Evolutionary conservation across 2,329 filamentous ascomycete genomes (phyloP).

Genomic region (Cordyceps cateniannulata): DNA sequence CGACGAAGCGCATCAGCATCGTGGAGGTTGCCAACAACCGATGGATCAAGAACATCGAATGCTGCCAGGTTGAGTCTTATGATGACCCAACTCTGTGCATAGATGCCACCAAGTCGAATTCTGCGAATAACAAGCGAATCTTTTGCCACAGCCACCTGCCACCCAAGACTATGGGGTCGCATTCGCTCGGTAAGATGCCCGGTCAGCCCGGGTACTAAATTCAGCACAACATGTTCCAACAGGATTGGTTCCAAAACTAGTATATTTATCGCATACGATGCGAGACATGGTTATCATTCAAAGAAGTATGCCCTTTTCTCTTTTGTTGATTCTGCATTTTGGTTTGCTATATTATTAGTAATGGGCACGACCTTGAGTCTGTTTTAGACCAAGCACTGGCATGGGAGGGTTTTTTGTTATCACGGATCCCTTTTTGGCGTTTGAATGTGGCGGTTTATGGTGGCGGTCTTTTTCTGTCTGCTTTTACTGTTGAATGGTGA

Average conservation of each 20-base stretch:
- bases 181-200: slow-evolving; percentile 50
- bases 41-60: slow-evolving; percentile 71
- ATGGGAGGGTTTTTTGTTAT: background rate
- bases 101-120: slow-evolving; percentile 53
- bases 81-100: slow-evolving; percentile 56
- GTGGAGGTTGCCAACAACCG: slow-evolving; percentile 60
- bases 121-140: slow-evolving; percentile 41
- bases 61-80: slow-evolving; percentile 68
- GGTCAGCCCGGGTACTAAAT: slow-evolving; percentile 47
- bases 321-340: slow-evolving; percentile 1
- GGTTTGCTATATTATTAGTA: background rate
- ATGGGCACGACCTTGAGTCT: slow-evolving; percentile 1
- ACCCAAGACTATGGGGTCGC: slow-evolving; percentile 36
- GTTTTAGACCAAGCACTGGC: slow-evolving; percentile 2
- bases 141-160: slow-evolving; percentile 55
- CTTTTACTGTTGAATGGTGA: background rate
- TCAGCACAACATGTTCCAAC: no score
- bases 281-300: background rate
- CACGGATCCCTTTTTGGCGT: background rate
- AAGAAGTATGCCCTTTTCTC: slow-evolving; percentile 12
- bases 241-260: background rate
- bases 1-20: slow-evolving; percentile 63
- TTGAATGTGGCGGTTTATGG: background rate
- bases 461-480: background rate
- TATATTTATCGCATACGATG: background rate